Conservation (phyloP, 192 early-diverging fungal genomes). For the Dimargaris cristalligena region DNA sequence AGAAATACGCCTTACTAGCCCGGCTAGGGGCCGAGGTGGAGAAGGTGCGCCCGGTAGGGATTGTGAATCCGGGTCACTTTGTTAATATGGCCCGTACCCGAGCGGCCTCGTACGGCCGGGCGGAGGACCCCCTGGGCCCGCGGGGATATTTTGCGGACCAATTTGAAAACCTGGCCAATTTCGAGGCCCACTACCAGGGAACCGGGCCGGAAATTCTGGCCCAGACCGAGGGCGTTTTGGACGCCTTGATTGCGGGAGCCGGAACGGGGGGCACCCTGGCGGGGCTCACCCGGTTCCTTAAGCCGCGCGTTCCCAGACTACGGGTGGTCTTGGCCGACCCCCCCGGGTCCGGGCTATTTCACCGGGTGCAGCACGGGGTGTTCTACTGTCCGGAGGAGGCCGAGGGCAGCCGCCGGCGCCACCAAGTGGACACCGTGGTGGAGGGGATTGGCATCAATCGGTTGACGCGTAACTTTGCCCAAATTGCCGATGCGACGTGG, state of each 20-base stretch:
- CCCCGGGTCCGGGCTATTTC: conserved; percentile 77
- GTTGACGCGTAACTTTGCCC: conserved; percentile 69
- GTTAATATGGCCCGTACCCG: conserved; percentile 73
- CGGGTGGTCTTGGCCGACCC: conserved; percentile 75
- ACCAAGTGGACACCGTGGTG: conserved; percentile 95
- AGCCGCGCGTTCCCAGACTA: conserved; percentile 38
- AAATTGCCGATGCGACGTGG: conserved; percentile 11
- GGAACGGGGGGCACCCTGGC: conserved; percentile 86
- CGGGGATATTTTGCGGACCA: conserved; percentile 77
- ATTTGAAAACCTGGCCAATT: conserved; percentile 85
- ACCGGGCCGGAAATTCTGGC: conserved; percentile 82
- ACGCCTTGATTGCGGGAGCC: conserved; percentile 82
- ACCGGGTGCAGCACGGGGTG: conserved; percentile 78
- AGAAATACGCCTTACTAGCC: conserved; percentile 76
- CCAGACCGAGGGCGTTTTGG: conserved; percentile 48
- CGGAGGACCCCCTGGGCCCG: background rate
- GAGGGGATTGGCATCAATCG: conserved; percentile 95
- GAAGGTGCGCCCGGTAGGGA: conserved; percentile 75
- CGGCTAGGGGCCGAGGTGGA: conserved; percentile 77
- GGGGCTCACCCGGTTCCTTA: conserved; percentile 77
- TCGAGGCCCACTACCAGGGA: conserved; percentile 52
- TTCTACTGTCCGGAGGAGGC: conserved; percentile 78
- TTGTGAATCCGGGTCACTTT: conserved; percentile 81
- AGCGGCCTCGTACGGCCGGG: conserved; percentile 39
- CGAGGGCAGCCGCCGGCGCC: conserved; percentile 75